These are phyloP conservation scores for Malus hybrid DNA, from an alignment of 331 rosid genomes.

Conservation along the genomic window DNA sequence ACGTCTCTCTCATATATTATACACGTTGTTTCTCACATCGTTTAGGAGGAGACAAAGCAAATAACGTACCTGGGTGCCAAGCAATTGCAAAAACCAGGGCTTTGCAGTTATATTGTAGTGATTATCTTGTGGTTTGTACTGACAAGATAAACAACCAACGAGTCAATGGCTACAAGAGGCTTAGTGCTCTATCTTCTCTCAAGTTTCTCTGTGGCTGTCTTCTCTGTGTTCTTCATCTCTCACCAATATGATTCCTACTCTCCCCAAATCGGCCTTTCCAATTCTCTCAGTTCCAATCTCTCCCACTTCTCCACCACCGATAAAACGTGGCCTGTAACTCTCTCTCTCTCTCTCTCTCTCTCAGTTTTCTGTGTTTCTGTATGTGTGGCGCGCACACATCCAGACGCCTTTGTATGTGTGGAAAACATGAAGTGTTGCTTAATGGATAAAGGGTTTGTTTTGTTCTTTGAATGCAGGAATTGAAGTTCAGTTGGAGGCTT, in stretches of 20 bases:
- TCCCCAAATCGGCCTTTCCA: neutral
- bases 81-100: neutral
- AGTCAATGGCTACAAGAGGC: conserved; percentile 38
- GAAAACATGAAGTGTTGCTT: neutral
- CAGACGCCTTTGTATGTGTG: neutral
- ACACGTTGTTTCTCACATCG: neutral
- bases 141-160: neutral
- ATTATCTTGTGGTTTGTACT: neutral
- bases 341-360: neutral
- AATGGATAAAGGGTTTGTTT: neutral
- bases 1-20: neutral
- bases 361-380: neutral
- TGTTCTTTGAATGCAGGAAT: conserved; percentile 36
- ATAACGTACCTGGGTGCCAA: neutral
- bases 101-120: neutral
- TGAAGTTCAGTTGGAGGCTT: conserved; percentile 57
- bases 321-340: conserved; percentile 66
- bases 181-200: conserved; percentile 50
- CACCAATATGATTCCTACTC: neutral
- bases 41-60: neutral
- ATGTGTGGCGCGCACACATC: neutral
- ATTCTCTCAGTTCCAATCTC: conserved; percentile 10
- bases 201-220: conserved; percentile 41
- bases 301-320: conserved; percentile 8
- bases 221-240: conserved; percentile 38